Evolutionary conservation across 1,284 basidiomycete genomes (phyloP).

Genomic region (Pholiota adiposa): DNA sequence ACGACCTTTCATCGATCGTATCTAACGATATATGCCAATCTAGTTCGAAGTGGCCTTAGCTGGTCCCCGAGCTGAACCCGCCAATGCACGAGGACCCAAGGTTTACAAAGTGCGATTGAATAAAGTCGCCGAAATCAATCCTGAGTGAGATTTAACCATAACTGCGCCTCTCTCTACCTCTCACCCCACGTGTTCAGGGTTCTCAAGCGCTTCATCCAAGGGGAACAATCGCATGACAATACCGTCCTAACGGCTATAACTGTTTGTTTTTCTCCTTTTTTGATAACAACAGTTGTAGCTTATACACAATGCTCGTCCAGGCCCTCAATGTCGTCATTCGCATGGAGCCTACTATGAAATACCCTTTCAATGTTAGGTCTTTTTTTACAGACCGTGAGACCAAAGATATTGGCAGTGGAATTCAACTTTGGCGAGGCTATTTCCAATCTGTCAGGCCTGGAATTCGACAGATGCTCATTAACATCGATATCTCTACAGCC

Average conservation of each 20-base stretch:
- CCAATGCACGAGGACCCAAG: constrained; percentile 51
- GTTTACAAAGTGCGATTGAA: constrained; percentile 66
- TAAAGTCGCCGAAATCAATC: constrained; percentile 75
- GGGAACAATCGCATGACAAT: constrained; percentile 72
- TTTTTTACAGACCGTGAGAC: constrained; percentile 74
- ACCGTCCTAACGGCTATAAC: constrained; percentile 74
- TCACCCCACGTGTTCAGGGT: constrained; percentile 45
- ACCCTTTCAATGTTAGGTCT: constrained; percentile 75
- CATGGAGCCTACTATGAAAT: constrained; percentile 71
- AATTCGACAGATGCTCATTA: constrained; percentile 68
- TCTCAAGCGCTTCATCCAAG: constrained; percentile 64
- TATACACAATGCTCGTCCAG: constrained; percentile 34
- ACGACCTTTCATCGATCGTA: constrained; percentile 4
- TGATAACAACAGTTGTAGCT: not conserved
- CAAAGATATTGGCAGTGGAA: constrained; percentile 66
- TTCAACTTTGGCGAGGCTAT: constrained; percentile 75
- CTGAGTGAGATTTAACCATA: constrained; percentile 56
- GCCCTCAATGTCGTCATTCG: constrained; percentile 77
- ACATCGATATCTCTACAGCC: constrained; percentile 79
- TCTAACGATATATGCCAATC: not conserved
- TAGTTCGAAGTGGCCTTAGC: constrained; percentile 67
- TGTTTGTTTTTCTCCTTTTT: constrained; percentile 38
- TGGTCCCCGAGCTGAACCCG: constrained; percentile 36
- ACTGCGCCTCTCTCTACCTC: not conserved
- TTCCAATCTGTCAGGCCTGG: constrained; percentile 79